Percentiles rank a stretch among this genome's conserved stretches.
Evolutionary conservation across 2,329 filamentous ascomycete genomes (phyloP).

Genomic region (Monosporascus sp.): DNA sequence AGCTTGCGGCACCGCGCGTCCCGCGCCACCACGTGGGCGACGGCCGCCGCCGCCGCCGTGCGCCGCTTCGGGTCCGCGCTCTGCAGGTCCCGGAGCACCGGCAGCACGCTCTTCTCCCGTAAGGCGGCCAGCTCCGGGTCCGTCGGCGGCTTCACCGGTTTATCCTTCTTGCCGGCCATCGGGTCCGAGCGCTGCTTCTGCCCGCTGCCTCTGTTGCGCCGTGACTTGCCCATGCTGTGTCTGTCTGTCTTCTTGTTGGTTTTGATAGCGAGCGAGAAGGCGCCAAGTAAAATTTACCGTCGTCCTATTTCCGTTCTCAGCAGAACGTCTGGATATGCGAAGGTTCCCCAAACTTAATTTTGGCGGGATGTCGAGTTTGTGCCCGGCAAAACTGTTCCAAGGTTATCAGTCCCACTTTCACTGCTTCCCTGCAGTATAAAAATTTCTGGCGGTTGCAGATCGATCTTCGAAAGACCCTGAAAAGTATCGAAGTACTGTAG

Average conservation of each 20-base stretch:
- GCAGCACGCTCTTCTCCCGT: conserved; percentile 58
- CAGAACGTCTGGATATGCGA: too few relatives aligned
- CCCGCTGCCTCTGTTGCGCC: conserved; percentile 43
- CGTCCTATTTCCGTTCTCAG: neutral
- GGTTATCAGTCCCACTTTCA: too few relatives aligned
- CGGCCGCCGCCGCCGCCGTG: conserved; percentile 52
- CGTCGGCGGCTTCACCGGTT: conserved; percentile 53
- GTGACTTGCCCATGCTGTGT: conserved; percentile 54
- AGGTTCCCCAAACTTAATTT: neutral
- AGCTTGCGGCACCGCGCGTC: conserved; percentile 59
- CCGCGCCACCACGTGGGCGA: conserved; percentile 54
- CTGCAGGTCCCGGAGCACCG: conserved; percentile 55
- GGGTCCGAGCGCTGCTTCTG: conserved; percentile 46
- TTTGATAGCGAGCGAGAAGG: neutral
- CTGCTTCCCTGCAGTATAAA: too few relatives aligned
- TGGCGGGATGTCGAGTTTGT: neutral
- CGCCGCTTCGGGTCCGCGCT: conserved; percentile 55
- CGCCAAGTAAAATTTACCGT: neutral
- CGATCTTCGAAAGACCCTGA: too few relatives aligned
- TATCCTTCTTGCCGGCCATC: conserved; percentile 34
- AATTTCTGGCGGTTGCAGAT: too few relatives aligned
- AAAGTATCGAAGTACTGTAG: too few relatives aligned
- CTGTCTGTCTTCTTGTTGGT: neutral
- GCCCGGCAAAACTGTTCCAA: neutral
- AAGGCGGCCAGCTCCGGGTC: conserved; percentile 61